These are phyloP conservation scores for Cinnamomum micranthum DNA, from an alignment of 164 flowering plant genomes.

Conservation along the genomic window DNA sequence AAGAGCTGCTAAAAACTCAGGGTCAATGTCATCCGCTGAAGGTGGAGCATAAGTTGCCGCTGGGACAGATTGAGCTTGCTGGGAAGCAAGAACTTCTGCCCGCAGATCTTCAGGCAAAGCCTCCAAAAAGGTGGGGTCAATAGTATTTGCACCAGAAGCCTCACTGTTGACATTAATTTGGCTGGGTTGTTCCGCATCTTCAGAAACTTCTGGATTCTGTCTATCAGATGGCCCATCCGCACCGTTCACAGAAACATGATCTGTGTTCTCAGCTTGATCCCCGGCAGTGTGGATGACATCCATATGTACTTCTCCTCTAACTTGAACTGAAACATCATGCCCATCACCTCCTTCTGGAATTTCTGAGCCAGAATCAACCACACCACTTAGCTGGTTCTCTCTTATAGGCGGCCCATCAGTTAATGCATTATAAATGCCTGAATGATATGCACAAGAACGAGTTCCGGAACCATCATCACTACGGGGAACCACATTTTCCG, in stretches of 20 bases:
- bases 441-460: slow-evolving; percentile 21
- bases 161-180: slow-evolving; percentile 38
- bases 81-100: slow-evolving; percentile 94
- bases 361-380: slow-evolving; percentile 31
- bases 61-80: slow-evolving; percentile 72
- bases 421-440: slow-evolving; percentile 24
- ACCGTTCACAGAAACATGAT: slow-evolving; percentile 30
- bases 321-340: slow-evolving; percentile 29
- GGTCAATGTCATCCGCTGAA: slow-evolving; percentile 82
- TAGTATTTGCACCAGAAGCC: slow-evolving; percentile 51
- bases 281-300: slow-evolving; percentile 38
- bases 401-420: slow-evolving; percentile 27
- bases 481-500: slow-evolving; percentile 20
- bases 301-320: slow-evolving; percentile 63
- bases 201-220: slow-evolving; percentile 28
- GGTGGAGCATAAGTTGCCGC: slow-evolving; percentile 70
- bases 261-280: slow-evolving; percentile 31
- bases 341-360: slow-evolving; percentile 32
- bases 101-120: slow-evolving; percentile 95
- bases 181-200: slow-evolving; percentile 46
- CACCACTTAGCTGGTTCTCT: slow-evolving; percentile 36
- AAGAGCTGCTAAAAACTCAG: slow-evolving; percentile 94
- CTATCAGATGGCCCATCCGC: slow-evolving; percentile 35
- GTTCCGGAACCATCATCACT: slow-evolving; percentile 17
- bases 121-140: slow-evolving; percentile 94